Evolutionary conservation across 768 basidiomycete genomes (phyloP), one percentile per base, ranked within the genome.

Genomic region (Coprinopsis marcescibilis): DNA sequence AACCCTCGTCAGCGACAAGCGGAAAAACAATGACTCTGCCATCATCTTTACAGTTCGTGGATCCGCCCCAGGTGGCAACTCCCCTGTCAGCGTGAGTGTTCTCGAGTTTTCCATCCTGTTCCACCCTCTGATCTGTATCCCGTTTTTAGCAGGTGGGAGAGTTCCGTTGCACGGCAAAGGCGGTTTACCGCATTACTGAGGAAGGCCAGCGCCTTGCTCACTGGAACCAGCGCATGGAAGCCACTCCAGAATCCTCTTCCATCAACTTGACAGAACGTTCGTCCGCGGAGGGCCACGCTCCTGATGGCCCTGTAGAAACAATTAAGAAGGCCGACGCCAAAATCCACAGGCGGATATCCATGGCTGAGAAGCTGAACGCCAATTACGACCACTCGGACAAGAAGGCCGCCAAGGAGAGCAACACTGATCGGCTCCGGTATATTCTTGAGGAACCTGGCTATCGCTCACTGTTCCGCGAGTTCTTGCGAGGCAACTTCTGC

Each of bases 81-180:
- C 88, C 3, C 77, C 81, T 27, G 81, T 89, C 47, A 78, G 76
- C 63, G 85, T 86, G 66, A 45, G 83, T 75, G 10, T 11, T 5
- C 23, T 36, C 46, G 33, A 21, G 24, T 34, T 51, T 43, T 46
- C 51, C 38, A 51, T 51, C 49, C 35, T 50, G 30, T 44, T 45
- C 44, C 50, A 27, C 48, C 34, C 48, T 50, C 45, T 55, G 50
- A 52, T 43, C 4, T 14, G 6, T 6, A 40, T 21, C 8, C 15
- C 63, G 39, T 27, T 15, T 27, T 15, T 23, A 91, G 90, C 83
- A 86, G 80, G 82, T 89, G 54, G 93, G 90, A 44, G 95, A 98
- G 68, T 99, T 95, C 74, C 85, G 95, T 33, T 94, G 90, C 65
- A 94, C 93, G 0, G 85, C 90, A 32, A 94, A 95, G 59, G 92